A percentile compares a stretch with the other conserved stretches of the same genome.
Evolutionary conservation across 1,284 basidiomycete genomes (phyloP).

Genomic region (Coniferiporia weirii): DNA sequence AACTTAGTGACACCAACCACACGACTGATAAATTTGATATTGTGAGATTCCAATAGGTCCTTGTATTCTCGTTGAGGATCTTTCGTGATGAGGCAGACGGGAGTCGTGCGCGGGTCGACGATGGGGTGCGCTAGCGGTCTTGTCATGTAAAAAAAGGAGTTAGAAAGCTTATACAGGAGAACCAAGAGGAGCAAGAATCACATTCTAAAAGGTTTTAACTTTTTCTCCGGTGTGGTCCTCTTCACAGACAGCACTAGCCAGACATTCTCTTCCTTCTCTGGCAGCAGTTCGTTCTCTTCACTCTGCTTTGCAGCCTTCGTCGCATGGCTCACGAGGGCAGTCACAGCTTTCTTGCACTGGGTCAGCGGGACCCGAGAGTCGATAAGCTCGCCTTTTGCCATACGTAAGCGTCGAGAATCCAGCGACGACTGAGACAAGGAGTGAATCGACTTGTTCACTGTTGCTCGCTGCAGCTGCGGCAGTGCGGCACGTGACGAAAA

Average conservation of each 20-base stretch:
- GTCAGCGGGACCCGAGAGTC: conserved; percentile 61
- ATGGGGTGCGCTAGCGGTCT: conserved; percentile 80
- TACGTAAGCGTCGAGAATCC: neutral
- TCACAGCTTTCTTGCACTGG: conserved; percentile 77
- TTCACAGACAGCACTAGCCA: conserved; percentile 87
- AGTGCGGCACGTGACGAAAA: neutral
- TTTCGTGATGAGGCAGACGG: conserved; percentile 90
- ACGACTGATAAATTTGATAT: conserved; percentile 84
- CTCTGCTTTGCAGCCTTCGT: conserved; percentile 56
- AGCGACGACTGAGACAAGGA: neutral
- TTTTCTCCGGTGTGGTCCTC: conserved; percentile 68
- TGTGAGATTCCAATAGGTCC: conserved; percentile 73
- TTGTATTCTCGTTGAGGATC: conserved; percentile 97
- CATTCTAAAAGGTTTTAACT: conserved; percentile 82
- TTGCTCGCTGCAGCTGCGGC: too few species aligned
- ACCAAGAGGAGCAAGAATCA: conserved; percentile 36
- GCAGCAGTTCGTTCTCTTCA: conserved; percentile 74
- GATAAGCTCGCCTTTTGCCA: conserved; percentile 41
- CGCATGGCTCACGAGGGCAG: conserved; percentile 69
- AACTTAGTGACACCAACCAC: conserved; percentile 91
- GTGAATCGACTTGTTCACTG: neutral
- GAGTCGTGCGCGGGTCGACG: conserved; percentile 72
- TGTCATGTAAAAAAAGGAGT: conserved; percentile 18
- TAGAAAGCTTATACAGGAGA: neutral
- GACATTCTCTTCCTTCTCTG: conserved; percentile 73